Percentiles rank a stretch among this genome's conserved stretches.
These are phyloP conservation scores for Cyanodermella asteris DNA, from an alignment of 2,329 filamentous ascomycete species.

Conservation along the genomic window DNA sequence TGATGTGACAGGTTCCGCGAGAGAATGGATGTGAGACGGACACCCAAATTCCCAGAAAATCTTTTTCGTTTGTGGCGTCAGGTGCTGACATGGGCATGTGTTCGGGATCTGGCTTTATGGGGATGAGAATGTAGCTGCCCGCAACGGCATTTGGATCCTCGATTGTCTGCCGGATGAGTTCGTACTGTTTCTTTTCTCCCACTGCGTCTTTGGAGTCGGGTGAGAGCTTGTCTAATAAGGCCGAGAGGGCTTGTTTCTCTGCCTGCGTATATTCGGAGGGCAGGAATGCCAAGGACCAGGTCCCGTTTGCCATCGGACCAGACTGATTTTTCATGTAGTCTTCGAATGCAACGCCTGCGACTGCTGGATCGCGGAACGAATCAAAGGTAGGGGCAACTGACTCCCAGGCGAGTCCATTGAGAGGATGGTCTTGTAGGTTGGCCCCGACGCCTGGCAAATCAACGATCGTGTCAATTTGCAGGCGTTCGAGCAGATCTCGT, in stretches of 20 bases:
- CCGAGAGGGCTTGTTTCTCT: neutral
- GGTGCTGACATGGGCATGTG: too few relatives aligned
- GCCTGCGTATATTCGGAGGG: neutral
- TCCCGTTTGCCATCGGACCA: neutral
- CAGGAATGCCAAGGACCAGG: neutral
- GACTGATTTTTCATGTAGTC: neutral
- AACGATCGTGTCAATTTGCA: slow-evolving; percentile 26
- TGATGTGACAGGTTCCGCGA: slow-evolving; percentile 18
- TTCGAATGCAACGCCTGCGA: neutral
- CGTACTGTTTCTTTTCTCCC: too few relatives aligned
- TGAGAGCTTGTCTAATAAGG: too few relatives aligned
- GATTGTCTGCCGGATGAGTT: too few relatives aligned
- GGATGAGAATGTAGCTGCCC: too few relatives aligned
- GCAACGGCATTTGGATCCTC: too few relatives aligned
- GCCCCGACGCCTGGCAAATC: slow-evolving; percentile 40
- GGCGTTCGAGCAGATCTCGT: slow-evolving; percentile 32
- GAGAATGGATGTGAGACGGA: slow-evolving; percentile 18
- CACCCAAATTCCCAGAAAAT: too few relatives aligned
- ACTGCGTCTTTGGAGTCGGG: too few relatives aligned
- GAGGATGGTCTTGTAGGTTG: slow-evolving; percentile 43
- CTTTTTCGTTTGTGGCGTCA: too few relatives aligned
- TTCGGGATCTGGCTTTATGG: too few relatives aligned
- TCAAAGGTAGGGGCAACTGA: neutral
- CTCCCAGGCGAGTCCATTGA: too few relatives aligned
- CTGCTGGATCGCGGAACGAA: neutral